Evolutionary conservation across 176 grass and related monocot species (phyloP).

Genomic region (Avena eriantha): DNA sequence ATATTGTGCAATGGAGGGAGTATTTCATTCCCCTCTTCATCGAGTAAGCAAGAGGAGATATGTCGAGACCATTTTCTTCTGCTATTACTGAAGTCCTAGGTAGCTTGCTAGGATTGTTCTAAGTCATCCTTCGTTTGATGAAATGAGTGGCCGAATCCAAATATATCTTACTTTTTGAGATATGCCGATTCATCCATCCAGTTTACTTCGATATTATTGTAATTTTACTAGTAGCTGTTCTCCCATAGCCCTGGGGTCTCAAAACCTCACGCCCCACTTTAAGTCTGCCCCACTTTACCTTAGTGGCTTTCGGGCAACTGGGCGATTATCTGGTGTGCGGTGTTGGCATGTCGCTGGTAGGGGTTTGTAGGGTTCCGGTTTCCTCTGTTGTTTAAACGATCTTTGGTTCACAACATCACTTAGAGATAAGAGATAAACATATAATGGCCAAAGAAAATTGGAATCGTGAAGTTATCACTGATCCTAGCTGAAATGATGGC

Average conservation of each 20-base stretch:
- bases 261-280: background rate
- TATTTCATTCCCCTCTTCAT: background rate
- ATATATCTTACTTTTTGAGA: background rate
- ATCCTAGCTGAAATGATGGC: background rate
- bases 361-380: background rate
- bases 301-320: background rate
- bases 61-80: background rate
- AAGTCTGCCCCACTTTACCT: background rate
- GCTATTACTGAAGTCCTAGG: background rate
- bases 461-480: background rate
- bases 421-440: background rate
- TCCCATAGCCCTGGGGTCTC: background rate
- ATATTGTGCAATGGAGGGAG: too few species aligned
- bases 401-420: background rate
- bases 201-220: background rate
- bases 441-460: background rate
- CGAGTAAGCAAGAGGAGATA: background rate
- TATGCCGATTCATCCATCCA: background rate
- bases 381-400: background rate
- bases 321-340: background rate
- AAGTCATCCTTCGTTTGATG: background rate
- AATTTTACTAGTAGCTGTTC: background rate
- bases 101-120: background rate
- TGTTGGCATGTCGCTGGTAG: background rate
- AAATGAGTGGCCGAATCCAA: background rate